Evolutionary conservation across 139 green algal species (phyloP), one percentile per base, ranked within the genome.

Genomic region (Penium margaritaceum): DNA sequence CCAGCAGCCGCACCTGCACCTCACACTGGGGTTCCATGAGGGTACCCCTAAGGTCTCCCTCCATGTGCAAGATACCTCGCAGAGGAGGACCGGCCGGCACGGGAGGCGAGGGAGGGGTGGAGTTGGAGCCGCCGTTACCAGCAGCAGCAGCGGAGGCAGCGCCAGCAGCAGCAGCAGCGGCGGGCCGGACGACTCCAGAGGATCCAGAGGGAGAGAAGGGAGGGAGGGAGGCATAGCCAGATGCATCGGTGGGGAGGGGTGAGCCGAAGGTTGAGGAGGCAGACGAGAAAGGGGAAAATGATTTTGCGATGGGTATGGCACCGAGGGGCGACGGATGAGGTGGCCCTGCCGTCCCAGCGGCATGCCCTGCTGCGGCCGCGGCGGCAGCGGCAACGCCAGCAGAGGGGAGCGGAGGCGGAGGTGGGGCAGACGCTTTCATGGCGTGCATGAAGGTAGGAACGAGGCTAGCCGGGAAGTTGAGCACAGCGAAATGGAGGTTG

Each of bases 401-500:
- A n/a, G n/a, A n/a, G n/a, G n/a, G n/a, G n/a, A n/a, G n/a, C n/a
- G n/a, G 30, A 5, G 43, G 14, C 60, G 27, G 15, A 7, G 54
- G 24, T 12, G 71, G 43, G 1, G 63, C 32, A 33, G 51, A 24
- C 38, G 73, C 78, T 32, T 80, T 15, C 35, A 80, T 27, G 30
- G 65, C 73, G 55, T 81, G 74, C 21, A 81, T 33, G 14, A 81
- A 41, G n/a, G 75, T 55, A 4, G 71, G 75, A 34, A 81, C 51
- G 30, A 83, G 44, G 37, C 80, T 29, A 32, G 75, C 75, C 29
- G 76, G 76, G 21, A 83, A 84, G 65, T 83, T 66, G 54, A 83
- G 62, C 36, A 83, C 34, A 6, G 76, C 76, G 63, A 84, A 84
- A 30, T 84, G 77, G 5, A 80, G 70, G 68, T 85, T 80, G 47